phyloP scores from a whole-genome alignment of 805 yeast species.

The Candida sakaeoensis region DNA sequence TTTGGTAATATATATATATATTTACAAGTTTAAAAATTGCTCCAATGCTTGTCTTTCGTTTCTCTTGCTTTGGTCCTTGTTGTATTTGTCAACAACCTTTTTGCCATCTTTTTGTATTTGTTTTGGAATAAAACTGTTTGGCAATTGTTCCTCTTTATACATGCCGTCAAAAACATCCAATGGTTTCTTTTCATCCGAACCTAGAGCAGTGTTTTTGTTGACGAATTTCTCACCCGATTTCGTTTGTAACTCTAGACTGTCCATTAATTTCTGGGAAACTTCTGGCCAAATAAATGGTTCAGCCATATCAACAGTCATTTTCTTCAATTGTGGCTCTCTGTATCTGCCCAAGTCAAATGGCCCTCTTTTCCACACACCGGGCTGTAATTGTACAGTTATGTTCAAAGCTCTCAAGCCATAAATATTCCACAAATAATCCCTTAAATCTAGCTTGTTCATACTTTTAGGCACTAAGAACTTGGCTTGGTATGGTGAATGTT shows the following conservation, averaged over 20 bases:
- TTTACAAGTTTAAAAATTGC: conserved; percentile 18
- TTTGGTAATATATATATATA: conserved; percentile 6
- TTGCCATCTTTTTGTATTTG: conserved; percentile 24
- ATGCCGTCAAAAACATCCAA: conserved; percentile 74
- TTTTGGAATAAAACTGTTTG: conserved; percentile 35
- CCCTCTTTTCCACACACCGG: conserved; percentile 59
- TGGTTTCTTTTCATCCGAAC: conserved; percentile 69
- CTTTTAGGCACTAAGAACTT: conserved; percentile 91
- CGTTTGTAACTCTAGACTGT: conserved; percentile 34
- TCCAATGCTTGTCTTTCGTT: background rate
- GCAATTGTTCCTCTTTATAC: conserved; percentile 41
- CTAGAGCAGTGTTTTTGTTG: conserved; percentile 47
- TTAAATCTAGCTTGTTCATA: conserved; percentile 88
- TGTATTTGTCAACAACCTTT: conserved; percentile 2
- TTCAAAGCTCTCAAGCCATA: conserved; percentile 89
- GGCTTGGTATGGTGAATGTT: conserved; percentile 95
- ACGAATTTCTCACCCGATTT: conserved; percentile 47
- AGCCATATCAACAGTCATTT: conserved; percentile 95
- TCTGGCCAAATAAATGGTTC: conserved; percentile 97
- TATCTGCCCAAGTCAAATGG: conserved; percentile 60
- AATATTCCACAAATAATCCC: conserved; percentile 88
- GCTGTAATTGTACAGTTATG: conserved; percentile 80
- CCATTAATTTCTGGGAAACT: conserved; percentile 32
- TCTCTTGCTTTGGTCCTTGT: background rate
- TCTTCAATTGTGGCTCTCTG: conserved; percentile 79